These are phyloP conservation scores for Ganoderma meredithae DNA, from an alignment of 1,284 basidiomycete species.

Conservation along the genomic window DNA sequence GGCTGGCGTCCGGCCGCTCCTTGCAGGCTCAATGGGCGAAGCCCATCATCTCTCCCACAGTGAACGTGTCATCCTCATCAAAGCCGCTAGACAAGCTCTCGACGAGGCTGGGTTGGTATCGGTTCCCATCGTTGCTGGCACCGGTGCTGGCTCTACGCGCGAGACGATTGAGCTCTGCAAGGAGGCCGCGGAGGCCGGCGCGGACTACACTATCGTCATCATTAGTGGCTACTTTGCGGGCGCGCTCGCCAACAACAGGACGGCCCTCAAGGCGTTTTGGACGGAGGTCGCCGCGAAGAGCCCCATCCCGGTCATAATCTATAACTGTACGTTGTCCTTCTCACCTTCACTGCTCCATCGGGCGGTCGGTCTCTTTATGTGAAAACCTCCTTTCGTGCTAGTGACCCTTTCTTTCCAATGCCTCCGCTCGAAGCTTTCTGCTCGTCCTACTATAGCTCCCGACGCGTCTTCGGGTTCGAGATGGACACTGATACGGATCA, in stretches of 20 bases:
- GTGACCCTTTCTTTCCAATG: background rate
- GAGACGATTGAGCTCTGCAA: slow-evolving; percentile 78
- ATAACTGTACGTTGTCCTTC: slow-evolving; percentile 36
- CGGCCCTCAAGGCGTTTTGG: slow-evolving; percentile 83
- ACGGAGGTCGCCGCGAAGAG: slow-evolving; percentile 77
- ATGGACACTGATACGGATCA: slow-evolving; percentile 16
- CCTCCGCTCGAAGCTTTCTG: background rate
- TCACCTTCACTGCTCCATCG: background rate
- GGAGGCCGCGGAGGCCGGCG: slow-evolving; percentile 81
- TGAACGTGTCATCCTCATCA: slow-evolving; percentile 76
- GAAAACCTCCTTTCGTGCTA: background rate
- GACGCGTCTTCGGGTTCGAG: background rate
- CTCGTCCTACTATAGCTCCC: slow-evolving; percentile 4
- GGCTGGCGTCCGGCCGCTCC: slow-evolving; percentile 79
- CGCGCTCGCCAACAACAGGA: slow-evolving; percentile 61
- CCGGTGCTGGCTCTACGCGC: slow-evolving; percentile 81
- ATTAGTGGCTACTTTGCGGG: slow-evolving; percentile 87
- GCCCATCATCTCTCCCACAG: slow-evolving; percentile 79
- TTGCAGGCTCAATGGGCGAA: slow-evolving; percentile 85
- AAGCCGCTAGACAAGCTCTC: slow-evolving; percentile 72
- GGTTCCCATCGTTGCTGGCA: slow-evolving; percentile 81
- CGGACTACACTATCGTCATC: slow-evolving; percentile 87
- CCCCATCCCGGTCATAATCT: slow-evolving; percentile 72
- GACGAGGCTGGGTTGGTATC: slow-evolving; percentile 67
- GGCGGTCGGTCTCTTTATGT: background rate